Base-by-base conservation (phyloP, 768 basidiomycete genomes). In the Infundibulicybe gibba region DNA sequence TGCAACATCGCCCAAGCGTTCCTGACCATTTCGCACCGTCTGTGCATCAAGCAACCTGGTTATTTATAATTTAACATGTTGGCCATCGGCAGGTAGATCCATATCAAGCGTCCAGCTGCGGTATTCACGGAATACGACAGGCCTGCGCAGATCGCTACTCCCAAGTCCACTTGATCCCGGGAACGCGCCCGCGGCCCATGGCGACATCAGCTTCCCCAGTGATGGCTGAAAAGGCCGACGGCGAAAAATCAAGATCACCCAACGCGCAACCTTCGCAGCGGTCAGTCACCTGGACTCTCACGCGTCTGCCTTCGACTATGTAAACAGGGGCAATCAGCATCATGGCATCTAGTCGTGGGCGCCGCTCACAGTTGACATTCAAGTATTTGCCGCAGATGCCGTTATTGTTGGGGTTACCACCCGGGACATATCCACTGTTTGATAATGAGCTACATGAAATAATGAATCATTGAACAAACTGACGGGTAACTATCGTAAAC, bases 371-470 rank as follows among this genome's bases (percentile, higher is more conserved):
- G 5, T 55, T 57, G 13, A 63, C 71, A 8, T 46, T 58, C 44
- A 86, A 64, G 44, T 65, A 53, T 56, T 64, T 72, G 54, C 67
- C 66, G 60, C 90, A 92, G 45, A 92, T 61, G 30, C 89, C 87
- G 68, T 93, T 90, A 46, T 52, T 57, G 62, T 91, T 92, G 21
- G 89, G 85, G 70, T 92, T 80, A 5, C 41, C 69, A 21, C 76
- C 74, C 25, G 3, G 3, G 45, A n/a, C 21, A 14, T 39, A 32
- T 33, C 2, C 30, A 41, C 37, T 40, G 5, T 38, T 14, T 5
- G 4, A 33, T 25, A 8, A 25, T 25, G 25, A 25, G 25, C 25
- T 8, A 3, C 25, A 25, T 25, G 8, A 25, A 25, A 25, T 25
- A 35, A 32, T 8, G 15, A 39, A 40, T 19, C 32, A 10, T 21